Evolutionary conservation across 768 basidiomycete genomes (phyloP).

Genomic region (Boletus bicolor): DNA sequence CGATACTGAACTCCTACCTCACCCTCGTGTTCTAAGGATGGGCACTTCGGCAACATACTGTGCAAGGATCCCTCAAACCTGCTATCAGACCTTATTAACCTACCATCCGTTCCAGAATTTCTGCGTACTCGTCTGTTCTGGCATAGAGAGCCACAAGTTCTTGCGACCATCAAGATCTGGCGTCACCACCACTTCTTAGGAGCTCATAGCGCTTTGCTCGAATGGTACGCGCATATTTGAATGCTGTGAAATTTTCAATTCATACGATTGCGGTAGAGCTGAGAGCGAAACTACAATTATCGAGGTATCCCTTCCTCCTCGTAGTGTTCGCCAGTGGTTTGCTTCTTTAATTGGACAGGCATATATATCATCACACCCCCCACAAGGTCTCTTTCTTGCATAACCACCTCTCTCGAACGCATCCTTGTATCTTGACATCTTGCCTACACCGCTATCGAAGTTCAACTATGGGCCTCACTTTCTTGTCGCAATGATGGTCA

Average conservation of each 20-base stretch:
- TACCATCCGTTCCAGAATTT: constrained; percentile 18
- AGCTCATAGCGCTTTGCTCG: constrained; percentile 40
- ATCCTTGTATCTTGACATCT: constrained; percentile 26
- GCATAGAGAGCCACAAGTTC: constrained; percentile 40
- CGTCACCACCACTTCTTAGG: constrained; percentile 4
- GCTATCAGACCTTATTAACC: not conserved
- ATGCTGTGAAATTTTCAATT: not conserved
- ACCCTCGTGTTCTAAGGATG: constrained; percentile 50
- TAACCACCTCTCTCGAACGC: constrained; percentile 48
- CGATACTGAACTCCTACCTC: constrained; percentile 22
- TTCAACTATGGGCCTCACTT: constrained; percentile 63
- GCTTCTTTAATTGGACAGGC: constrained; percentile 59
- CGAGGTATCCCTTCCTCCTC: constrained; percentile 53
- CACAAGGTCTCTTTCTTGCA: constrained; percentile 58
- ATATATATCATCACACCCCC: constrained; percentile 67
- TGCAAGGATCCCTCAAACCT: constrained; percentile 28
- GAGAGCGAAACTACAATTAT: constrained; percentile 38
- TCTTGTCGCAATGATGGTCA: constrained; percentile 52
- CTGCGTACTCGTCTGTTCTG: constrained; percentile 37
- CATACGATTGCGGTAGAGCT: constrained; percentile 34
- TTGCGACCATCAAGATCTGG: constrained; percentile 17
- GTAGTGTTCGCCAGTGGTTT: constrained; percentile 50
- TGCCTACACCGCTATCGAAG: constrained; percentile 42
- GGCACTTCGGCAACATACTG: constrained; percentile 38
- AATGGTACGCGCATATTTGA: constrained; percentile 30